Evolutionary conservation across 2,329 filamentous ascomycete species (phyloP).

Genomic region (Aspergillus neotritici): DNA sequence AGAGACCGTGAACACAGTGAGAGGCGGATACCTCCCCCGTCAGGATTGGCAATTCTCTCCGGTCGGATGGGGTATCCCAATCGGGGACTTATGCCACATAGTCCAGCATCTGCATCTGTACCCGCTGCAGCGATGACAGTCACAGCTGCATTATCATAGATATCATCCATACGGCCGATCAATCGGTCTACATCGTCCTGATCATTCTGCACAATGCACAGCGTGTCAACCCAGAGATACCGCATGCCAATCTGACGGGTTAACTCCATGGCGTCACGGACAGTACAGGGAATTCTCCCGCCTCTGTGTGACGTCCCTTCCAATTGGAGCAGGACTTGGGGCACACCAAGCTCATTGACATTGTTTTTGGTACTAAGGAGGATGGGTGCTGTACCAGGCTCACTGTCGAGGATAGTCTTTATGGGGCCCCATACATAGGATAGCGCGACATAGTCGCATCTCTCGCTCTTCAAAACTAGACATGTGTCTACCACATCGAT

Average conservation of each 20-base stretch:
- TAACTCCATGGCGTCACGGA: slow-evolving; percentile 4
- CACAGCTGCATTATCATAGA: slow-evolving; percentile 1
- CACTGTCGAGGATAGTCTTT: too few relatives aligned
- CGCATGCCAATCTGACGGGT: slow-evolving; percentile 2
- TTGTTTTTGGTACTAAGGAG: too few relatives aligned
- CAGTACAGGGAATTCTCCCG: not conserved
- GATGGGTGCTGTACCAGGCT: too few relatives aligned
- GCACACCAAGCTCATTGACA: too few relatives aligned
- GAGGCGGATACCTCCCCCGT: too few relatives aligned
- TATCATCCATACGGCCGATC: not conserved
- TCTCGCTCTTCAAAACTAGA: not conserved
- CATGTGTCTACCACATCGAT: slow-evolving; percentile 1
- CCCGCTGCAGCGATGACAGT: slow-evolving; percentile 1
- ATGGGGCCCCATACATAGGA: too few relatives aligned
- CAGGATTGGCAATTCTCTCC: too few relatives aligned
- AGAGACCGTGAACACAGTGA: too few relatives aligned
- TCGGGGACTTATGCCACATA: not conserved
- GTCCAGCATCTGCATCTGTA: not conserved
- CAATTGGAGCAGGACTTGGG: too few relatives aligned
- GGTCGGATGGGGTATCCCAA: too few relatives aligned
- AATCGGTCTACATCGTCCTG: not conserved
- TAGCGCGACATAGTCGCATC: not conserved
- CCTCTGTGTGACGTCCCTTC: too few relatives aligned
- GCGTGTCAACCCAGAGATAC: slow-evolving; percentile 9
- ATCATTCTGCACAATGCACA: slow-evolving; percentile 8